Conservation (phyloP, 306 rosid genomes). For the Cyamopsis tetragonoloba region DNA sequence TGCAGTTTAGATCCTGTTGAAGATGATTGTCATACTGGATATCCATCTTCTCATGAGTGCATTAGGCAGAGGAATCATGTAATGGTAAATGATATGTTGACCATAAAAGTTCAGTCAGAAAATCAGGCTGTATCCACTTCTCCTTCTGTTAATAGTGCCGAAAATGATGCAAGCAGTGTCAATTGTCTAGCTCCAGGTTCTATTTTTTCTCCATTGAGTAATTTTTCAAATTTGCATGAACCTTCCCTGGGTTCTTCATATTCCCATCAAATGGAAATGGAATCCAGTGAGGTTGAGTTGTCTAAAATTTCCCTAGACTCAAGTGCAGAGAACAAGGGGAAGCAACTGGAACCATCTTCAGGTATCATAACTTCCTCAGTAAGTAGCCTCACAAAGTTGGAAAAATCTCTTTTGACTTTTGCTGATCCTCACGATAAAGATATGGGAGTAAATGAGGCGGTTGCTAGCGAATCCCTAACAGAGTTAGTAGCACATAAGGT, state of each 20-base stretch:
- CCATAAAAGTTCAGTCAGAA: slow-evolving; percentile 20
- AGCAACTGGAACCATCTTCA: slow-evolving; percentile 30
- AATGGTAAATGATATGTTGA: slow-evolving; percentile 24
- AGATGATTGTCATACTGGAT: slow-evolving; percentile 32
- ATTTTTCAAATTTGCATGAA: slow-evolving; percentile 29
- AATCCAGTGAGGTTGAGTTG: slow-evolving; percentile 33
- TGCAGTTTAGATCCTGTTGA: slow-evolving; percentile 32
- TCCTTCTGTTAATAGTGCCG: slow-evolving; percentile 10
- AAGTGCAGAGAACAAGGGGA: slow-evolving; percentile 30
- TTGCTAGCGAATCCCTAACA: slow-evolving; percentile 27
- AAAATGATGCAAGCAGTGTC: slow-evolving; percentile 26
- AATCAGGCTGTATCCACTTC: slow-evolving; percentile 17
- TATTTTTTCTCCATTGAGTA: slow-evolving; percentile 35
- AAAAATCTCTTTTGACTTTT: slow-evolving; percentile 32
- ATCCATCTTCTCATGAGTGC: slow-evolving; percentile 30
- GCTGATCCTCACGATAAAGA: slow-evolving; percentile 33
- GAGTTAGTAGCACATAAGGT: slow-evolving; percentile 27
- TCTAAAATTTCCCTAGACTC: slow-evolving; percentile 25
- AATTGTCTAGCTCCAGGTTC: slow-evolving; percentile 25
- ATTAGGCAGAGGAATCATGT: slow-evolving; percentile 24
- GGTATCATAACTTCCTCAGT: slow-evolving; percentile 29
- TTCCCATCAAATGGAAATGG: slow-evolving; percentile 30
- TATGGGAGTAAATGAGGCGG: slow-evolving; percentile 33
- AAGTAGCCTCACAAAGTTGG: slow-evolving; percentile 24
- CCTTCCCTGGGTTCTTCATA: slow-evolving; percentile 27